Base-by-base conservation (phyloP, 2,329 filamentous ascomycete species). In the Tolypocladium capitatum region DNA sequence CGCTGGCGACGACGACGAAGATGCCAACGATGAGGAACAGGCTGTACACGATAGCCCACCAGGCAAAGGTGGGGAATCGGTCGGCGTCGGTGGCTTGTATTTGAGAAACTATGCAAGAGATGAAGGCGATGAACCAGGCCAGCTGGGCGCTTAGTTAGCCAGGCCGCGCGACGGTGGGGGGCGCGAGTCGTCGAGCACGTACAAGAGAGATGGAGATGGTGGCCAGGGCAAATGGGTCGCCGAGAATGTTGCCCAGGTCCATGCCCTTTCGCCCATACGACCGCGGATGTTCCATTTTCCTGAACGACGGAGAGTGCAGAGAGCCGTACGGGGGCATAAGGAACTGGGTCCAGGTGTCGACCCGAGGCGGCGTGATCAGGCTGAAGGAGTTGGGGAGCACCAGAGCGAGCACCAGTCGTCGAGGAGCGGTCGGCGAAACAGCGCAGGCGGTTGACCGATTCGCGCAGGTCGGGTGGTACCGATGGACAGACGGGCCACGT, bases 151-250 rank as follows among this genome's bases (percentile, higher is more conserved):
- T 10, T 10, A 38, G 55, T 60, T 57, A 60, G 56, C 49, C 41
- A 46, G 45, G 28, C 7, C 16, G 14, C 38, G 27, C 24, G 36
- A n/a, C 16, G n/a, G 14, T 16, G 35, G 45, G 28, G 27, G 38
- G 31, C 32, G 28, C n/a, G 43, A 35, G 21, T 2, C 8, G 21
- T 2, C 8, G 14, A 34, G 43, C n/a, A 78, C 88, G 67, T 80
- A 96, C 91, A 62, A 86, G 75, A 53, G 85, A 80, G 65, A 97
- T 96, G 49, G 91, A 96, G 54, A 94, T 80, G 33, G 92, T 97
- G 48, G 90, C 89, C 51, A 98, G 78, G 51, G 91, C 90, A 68
- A 98, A 97, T 6, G 92, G 92, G 69, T 98, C 91, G 59, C 92
- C 92, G 52, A 96, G 76, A 58, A 98, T 89, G 68, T 96, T 94